These are phyloP conservation scores for Lasiosphaeriaceae sp. DNA, from an alignment of 495 filamentous ascomycete species.

Conservation along the genomic window DNA sequence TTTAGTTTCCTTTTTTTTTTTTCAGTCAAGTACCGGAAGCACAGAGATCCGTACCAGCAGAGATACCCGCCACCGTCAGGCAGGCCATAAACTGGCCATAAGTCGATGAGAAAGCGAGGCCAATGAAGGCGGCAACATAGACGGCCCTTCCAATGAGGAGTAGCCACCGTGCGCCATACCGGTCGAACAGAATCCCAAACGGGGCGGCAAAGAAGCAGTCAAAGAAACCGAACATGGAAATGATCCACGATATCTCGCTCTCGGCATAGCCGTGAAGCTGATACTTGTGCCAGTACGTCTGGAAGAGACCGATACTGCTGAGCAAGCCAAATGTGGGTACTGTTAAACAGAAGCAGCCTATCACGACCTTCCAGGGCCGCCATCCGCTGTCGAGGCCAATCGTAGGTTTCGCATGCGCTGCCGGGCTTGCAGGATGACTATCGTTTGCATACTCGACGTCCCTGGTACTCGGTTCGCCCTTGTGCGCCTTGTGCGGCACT, in stretches of 20 bases:
- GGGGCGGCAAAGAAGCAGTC: constrained; percentile 21
- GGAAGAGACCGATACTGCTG: constrained; percentile 27
- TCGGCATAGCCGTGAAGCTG: constrained; percentile 15
- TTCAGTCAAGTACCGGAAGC: not conserved
- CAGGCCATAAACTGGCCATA: constrained; percentile 28
- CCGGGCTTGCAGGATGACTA: not conserved
- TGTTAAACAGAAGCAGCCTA: constrained; percentile 24
- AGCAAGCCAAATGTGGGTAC: constrained; percentile 27
- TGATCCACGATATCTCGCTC: constrained; percentile 28
- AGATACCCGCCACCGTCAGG: constrained; percentile 19
- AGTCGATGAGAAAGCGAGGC: constrained; percentile 19
- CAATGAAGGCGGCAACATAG: constrained; percentile 24
- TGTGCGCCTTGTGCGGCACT: not conserved
- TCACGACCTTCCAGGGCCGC: constrained; percentile 22
- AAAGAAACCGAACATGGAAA: constrained; percentile 28
- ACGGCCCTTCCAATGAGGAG: constrained; percentile 13
- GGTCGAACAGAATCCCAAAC: constrained; percentile 22
- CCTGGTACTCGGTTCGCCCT: constrained; percentile 13
- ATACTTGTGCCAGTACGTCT: constrained; percentile 22
- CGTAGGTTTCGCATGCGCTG: not conserved
- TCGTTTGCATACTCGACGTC: constrained; percentile 4
- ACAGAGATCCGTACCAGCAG: constrained; percentile 14
- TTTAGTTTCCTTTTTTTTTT: not conserved
- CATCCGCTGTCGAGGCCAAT: constrained; percentile 12
- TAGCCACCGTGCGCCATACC: constrained; percentile 12